Evolutionary conservation across 1,139 yeast species (phyloP), one percentile per base, ranked within the genome.

Genomic region (Yamadazyma atmosphaerica): DNA sequence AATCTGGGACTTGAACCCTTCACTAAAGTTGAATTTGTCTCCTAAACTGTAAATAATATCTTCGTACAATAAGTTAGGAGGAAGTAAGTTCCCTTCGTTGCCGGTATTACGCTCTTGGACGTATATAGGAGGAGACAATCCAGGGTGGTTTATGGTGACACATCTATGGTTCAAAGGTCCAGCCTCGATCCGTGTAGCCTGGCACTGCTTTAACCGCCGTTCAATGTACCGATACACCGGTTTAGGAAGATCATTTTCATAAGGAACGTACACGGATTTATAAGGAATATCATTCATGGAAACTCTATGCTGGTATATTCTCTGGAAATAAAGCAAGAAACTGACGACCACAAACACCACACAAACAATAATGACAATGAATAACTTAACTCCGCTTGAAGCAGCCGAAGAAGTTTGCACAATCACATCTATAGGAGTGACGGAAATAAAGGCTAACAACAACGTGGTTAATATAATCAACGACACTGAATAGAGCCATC

Each of bases 201-300:
- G 48, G 61, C 70, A 87, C 61, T 49, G 71, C 56, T 22, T 59
- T 52, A 59, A 75, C 57, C 51, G 79, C 65, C 38, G 56, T 49
- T 43, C 72, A 47, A 50, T 58, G 61, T 61, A 38, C 39, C 54
- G 40, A 62, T 71, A 57, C 60, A 76, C 63, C 22, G 63, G 63
- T 14, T 56, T 55, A 0, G 92, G 88, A 37, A 86, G 63, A 56
- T 87, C 96, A 29, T 72, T 73, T 17, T 73, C 66, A 18, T 81
- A 77, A 0, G 95, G 94, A 15, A 88, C 70, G 56, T 86, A 88
- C 16, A 65, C 60, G 8, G 73, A 62, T 34, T 79, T 67, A 42
- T 80, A 71, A 0, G 97, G 97, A 14, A 89, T 85, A 47, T 84
- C 94, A 42, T 79, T 79, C 50, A 89, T 58, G 19, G 83, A 65